A percentile compares a stretch with the other conserved stretches of the same genome.
These are phyloP conservation scores for Clausena lansium DNA, from an alignment of 345 rosid species.

Conservation along the genomic window DNA sequence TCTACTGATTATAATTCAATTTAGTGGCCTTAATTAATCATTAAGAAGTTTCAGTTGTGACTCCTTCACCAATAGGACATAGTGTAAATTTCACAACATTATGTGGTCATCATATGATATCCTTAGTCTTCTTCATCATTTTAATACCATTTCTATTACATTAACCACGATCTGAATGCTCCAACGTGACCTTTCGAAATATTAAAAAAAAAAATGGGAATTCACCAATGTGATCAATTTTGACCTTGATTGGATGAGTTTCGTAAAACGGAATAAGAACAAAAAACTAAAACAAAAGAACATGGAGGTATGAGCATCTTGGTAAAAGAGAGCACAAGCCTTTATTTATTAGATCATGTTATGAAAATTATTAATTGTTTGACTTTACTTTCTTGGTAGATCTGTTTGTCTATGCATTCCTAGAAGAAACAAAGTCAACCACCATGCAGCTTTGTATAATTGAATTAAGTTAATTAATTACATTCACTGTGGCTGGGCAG, in stretches of 20 bases:
- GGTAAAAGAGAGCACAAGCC: slow-evolving; percentile 1
- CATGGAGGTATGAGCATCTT: not conserved
- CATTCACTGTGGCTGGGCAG: not conserved
- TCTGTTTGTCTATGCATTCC: slow-evolving; percentile 21
- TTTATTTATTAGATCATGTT: slow-evolving; percentile 19
- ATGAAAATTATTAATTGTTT: slow-evolving; percentile 35
- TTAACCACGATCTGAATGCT: not conserved
- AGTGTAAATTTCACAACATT: slow-evolving; percentile 21
- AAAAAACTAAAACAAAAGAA: not conserved
- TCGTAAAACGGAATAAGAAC: too few relatives aligned
- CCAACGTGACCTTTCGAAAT: too few relatives aligned
- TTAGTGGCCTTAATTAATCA: slow-evolving; percentile 10
- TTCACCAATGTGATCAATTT: too few relatives aligned
- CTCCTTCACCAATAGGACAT: slow-evolving; percentile 16
- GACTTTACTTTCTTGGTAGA: slow-evolving; percentile 34
- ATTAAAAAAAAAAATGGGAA: too few relatives aligned
- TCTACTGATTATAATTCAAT: not conserved
- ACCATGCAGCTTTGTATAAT: slow-evolving; percentile 4
- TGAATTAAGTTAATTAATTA: slow-evolving; percentile 16
- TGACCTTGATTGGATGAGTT: too few relatives aligned
- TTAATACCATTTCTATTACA: not conserved
- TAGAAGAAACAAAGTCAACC: slow-evolving; percentile 30
- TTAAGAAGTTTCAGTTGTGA: not conserved
- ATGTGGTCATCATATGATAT: slow-evolving; percentile 2
- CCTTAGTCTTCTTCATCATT: not conserved